phyloP scores from a whole-genome alignment of 176 grass and related monocot species.

The Poa pratensis region DNA sequence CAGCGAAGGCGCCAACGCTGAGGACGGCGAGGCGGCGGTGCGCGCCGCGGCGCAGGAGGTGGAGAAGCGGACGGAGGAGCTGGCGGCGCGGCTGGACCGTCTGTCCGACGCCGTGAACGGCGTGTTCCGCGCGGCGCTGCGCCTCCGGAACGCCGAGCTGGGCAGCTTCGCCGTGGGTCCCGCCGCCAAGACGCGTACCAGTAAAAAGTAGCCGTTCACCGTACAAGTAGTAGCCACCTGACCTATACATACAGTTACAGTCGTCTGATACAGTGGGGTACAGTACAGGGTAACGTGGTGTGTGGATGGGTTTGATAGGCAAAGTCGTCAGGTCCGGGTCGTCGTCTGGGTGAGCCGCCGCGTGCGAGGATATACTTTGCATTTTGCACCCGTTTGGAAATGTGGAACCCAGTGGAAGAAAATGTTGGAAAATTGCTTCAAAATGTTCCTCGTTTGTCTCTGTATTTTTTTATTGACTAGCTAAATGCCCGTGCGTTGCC shows the following conservation, averaged over 20 bases:
- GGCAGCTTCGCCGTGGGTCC: conserved; percentile 46
- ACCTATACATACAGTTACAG: no score
- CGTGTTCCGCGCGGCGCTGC: conserved; percentile 69
- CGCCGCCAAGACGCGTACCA: conserved; percentile 38
- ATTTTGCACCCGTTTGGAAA: conserved; percentile 34
- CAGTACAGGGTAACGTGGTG: not conserved
- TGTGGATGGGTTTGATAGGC: no score
- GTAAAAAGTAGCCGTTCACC: not conserved
- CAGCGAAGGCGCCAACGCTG: not conserved
- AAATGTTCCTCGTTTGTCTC: not conserved
- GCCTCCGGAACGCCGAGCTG: conserved; percentile 64
- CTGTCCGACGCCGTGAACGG: conserved; percentile 59
- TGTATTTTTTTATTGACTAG: not conserved
- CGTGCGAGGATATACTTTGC: no score
- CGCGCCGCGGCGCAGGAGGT: conserved; percentile 37
- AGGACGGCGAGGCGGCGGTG: conserved; percentile 34
- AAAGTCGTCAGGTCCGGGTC: no score
- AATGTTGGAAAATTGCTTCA: conserved; percentile 4
- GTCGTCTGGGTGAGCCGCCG: no score
- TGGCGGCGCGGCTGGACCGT: conserved; percentile 54
- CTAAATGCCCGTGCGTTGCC: no score
- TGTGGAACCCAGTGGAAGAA: conserved; percentile 4
- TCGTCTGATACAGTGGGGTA: not conserved
- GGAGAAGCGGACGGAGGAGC: conserved; percentile 62
- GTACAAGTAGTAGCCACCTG: not conserved